Evolutionary conservation across 768 basidiomycete species (phyloP), one percentile per base, ranked within the genome.

Genomic region (Clitopilus passeckerianus): DNA sequence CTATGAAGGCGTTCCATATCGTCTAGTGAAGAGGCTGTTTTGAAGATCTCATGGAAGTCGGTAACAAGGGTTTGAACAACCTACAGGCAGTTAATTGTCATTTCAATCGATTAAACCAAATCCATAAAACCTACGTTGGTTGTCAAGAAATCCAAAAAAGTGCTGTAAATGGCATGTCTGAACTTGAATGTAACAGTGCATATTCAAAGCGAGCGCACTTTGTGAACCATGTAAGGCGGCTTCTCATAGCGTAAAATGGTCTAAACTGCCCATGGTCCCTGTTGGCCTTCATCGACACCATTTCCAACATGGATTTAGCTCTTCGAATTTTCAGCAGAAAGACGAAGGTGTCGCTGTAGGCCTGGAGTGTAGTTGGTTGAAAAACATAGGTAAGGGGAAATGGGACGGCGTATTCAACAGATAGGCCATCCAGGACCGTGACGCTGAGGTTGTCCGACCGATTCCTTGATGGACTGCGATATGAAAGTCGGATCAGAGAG

Each of bases 351-450:
- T 85, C 80, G 43, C 82, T 80, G 63, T 93, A 93, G 1, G 73
- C 72, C 66, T 82, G 80, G 50, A 87, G 69, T 4, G 77, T 74
- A 7, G 70, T 71, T 5, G 87, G 83, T 5, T 82, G 80, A 64
- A 92, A 90, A 53, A 93, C 80, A 67, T 93, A 93, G 1, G 86
- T 86, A 66, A 93, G 69, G 5, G 92, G 91, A 65, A 91, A 93
- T 1, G 92, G 89, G 1, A 89, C 79, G 6, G 87, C 85, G 63
- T 93, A 94, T 75, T 93, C 91, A n/a, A 89, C 74, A 9, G 77
- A 70, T 9, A 94, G 74, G 0, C 85, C 87, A 33, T 87, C 85
- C 20, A 93, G 77, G 1, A 83, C 82, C 65, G 79, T 81, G 41
- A 92, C 81, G 0, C 85, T 89, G 44, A 79, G 75, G 23, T 70